A percentile compares a stretch with the other conserved stretches of the same genome.
Evolutionary conservation across 495 filamentous ascomycete genomes (phyloP).

Genomic region (Podospora pseudopauciseta): DNA sequence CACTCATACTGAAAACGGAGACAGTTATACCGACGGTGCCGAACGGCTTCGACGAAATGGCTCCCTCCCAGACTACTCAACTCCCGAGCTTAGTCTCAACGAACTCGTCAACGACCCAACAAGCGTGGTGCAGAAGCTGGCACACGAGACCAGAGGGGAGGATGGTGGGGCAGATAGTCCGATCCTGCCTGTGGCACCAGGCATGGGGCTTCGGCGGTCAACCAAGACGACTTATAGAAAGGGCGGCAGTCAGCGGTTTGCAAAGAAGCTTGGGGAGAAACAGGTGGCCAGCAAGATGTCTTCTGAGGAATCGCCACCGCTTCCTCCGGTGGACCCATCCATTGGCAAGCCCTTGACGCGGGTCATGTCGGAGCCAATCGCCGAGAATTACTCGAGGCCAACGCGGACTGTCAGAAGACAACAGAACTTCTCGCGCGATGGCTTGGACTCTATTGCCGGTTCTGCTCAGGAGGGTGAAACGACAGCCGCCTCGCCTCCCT

Average conservation of each 20-base stretch:
- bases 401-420: slow-evolving; percentile 43
- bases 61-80: slow-evolving; percentile 53
- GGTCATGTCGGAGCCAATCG: slow-evolving; percentile 73
- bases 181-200: slow-evolving; percentile 72
- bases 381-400: slow-evolving; percentile 54
- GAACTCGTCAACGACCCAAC: slow-evolving; percentile 76
- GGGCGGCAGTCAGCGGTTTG: slow-evolving; percentile 63
- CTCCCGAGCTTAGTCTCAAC: slow-evolving; percentile 63
- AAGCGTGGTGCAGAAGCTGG: slow-evolving; percentile 63
- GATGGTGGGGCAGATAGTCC: slow-evolving; percentile 66
- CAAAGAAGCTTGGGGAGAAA: slow-evolving; percentile 50
- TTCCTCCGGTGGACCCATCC: slow-evolving; percentile 48
- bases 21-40: slow-evolving; percentile 79
- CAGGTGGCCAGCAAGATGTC: slow-evolving; percentile 47
- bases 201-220: slow-evolving; percentile 77
- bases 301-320: slow-evolving; percentile 41
- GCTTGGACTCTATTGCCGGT: slow-evolving; percentile 5
- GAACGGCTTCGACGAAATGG: slow-evolving; percentile 75
- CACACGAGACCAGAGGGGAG: slow-evolving; percentile 41
- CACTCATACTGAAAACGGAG: slow-evolving; percentile 56
- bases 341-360: slow-evolving; percentile 56
- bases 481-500: slow-evolving; percentile 16
- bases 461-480: slow-evolving; percentile 19
- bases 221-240: slow-evolving; percentile 88
- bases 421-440: slow-evolving; percentile 40